A percentile compares a stretch with the other conserved stretches of the same genome.
Conservation (phyloP, 257 asterid genomes). For the Nicotiana benthamiana region DNA sequence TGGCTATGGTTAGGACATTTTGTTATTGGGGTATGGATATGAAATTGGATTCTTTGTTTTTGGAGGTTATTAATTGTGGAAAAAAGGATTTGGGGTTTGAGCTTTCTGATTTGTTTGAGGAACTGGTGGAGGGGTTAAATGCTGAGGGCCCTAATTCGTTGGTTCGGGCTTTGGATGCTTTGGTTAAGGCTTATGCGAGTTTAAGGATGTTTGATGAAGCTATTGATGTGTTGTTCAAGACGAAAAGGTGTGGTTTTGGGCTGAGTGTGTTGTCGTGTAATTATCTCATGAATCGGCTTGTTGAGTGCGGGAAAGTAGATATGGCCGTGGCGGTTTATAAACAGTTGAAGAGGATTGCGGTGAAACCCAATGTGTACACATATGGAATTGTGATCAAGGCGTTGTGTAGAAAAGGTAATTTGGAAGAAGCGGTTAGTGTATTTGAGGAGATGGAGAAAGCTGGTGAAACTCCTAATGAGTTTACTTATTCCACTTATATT, state of each 20-base stretch:
- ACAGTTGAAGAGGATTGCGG: constrained; percentile 43
- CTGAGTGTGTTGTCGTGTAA: constrained; percentile 52
- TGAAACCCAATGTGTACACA: constrained; percentile 62
- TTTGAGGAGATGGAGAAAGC: constrained; percentile 55
- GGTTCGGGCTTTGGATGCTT: constrained; percentile 43
- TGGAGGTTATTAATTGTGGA: constrained; percentile 35
- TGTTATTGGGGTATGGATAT: constrained; percentile 46
- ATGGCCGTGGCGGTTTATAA: constrained; percentile 40
- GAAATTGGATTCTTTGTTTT: constrained; percentile 44
- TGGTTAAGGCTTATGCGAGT: constrained; percentile 48
- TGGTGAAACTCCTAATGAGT: constrained; percentile 47
- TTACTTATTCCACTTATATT: constrained; percentile 36
- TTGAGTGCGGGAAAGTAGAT: constrained; percentile 43
- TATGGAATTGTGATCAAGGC: constrained; percentile 71
- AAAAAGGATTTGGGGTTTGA: constrained; percentile 36
- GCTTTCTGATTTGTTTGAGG: constrained; percentile 52
- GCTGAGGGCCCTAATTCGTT: constrained; percentile 34
- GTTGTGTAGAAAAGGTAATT: constrained; percentile 35
- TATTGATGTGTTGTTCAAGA: constrained; percentile 31
- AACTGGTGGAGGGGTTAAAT: constrained; percentile 40
- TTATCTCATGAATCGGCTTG: constrained; percentile 54
- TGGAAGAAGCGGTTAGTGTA: constrained; percentile 46
- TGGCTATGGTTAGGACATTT: constrained; percentile 56
- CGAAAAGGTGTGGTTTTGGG: constrained; percentile 37
- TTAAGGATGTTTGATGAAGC: constrained; percentile 73